Evolutionary conservation across 805 yeast species (phyloP), one percentile per base, ranked within the genome.

Genomic region (Sugiyamaella mastotermitis): DNA sequence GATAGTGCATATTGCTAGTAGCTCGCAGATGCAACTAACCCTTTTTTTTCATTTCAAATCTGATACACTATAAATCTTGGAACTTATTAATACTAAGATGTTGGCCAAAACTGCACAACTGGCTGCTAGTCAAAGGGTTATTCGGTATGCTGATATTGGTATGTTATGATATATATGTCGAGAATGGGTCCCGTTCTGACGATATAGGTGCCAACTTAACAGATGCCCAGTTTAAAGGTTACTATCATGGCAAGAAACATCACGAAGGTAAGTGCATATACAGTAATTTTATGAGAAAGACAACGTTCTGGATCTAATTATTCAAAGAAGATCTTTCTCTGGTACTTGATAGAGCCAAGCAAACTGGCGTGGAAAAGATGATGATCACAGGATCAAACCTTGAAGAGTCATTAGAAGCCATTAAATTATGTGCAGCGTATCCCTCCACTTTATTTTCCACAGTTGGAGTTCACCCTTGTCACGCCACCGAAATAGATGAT

Each of bases 391-490:
- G 97, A 0, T 80, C 95, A 0, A 75, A 82, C 1, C 63, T 86
- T 5, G 53, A 58, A 1, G 96, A 90, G 50, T 76, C 88, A 15
- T 51, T 57, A 24, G 63, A 66, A n/a, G 82, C 87, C 5, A 57
- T 83, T 13, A 70, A 68, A 11, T 53, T 88, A 21, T 78, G 83
- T 27, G 45, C 54, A 2, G 43, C 57, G 35, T 58, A 62, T 40
- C 8, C 14, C 15, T 7, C 5, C 10, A 6, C 24, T 8, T 55
- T 79, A 21, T 72, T 64, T 43, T 75, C 83, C 17, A 92, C 98
- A 0, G 88, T 79, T 1, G 98, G 99, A 9, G 94, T 90, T 1
- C 99, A 92, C 63, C 99, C 99, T 0, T 90, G 98, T 60, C 68
- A 81, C 13, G 94, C 87, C 0, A 58, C 57, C 53, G 88, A 69